phyloP scores from a whole-genome alignment of 305 asterid genomes.

The Fraxinus sp. region DNA sequence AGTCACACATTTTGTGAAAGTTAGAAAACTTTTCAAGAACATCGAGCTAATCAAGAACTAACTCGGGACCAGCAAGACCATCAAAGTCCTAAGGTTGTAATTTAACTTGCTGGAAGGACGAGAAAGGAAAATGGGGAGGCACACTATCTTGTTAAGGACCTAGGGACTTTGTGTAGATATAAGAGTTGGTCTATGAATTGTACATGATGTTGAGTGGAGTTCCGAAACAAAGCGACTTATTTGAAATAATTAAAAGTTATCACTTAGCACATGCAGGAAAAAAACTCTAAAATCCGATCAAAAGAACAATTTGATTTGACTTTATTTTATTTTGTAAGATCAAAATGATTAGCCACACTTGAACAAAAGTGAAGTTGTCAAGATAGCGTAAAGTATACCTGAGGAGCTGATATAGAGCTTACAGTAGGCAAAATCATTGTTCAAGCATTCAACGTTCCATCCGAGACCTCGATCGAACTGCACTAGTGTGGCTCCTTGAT shows the following conservation, averaged over 20 bases:
- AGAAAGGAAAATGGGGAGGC: background rate
- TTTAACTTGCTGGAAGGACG: background rate
- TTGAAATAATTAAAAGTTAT: background rate
- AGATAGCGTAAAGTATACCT: background rate
- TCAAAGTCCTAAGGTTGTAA: background rate
- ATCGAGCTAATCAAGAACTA: background rate
- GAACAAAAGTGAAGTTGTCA: background rate
- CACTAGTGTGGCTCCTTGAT: background rate
- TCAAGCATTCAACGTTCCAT: background rate
- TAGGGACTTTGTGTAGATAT: background rate
- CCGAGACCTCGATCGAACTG: background rate
- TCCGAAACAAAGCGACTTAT: background rate
- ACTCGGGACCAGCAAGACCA: background rate
- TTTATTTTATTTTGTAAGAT: background rate
- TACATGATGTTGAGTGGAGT: background rate
- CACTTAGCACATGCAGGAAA: background rate
- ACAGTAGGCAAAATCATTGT: background rate
- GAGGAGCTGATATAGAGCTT: background rate
- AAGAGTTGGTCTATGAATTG: background rate
- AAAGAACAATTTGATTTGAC: background rate
- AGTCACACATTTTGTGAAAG: background rate
- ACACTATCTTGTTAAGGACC: background rate
- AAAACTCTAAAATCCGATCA: background rate
- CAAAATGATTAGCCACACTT: background rate
- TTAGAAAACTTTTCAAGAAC: background rate